Base-by-base conservation (phyloP, 495 filamentous ascomycete genomes). In the Penicillium diatomitis region DNA sequence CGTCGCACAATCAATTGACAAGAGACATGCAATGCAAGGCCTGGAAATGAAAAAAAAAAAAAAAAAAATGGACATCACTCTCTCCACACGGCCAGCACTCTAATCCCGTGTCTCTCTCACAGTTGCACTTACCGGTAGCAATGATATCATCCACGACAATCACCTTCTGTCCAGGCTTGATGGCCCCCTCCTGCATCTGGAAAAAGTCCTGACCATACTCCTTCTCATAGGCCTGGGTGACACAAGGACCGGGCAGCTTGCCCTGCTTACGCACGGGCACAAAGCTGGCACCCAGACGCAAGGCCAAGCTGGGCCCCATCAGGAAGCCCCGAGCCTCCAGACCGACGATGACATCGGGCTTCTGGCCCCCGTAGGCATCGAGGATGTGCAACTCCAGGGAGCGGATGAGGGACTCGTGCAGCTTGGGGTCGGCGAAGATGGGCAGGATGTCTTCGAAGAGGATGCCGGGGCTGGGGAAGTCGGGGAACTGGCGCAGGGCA, bases 381-480 rank as follows among this genome's bases (percentile, higher is more conserved):
- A 74, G 65, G 48, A 95, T 74, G 60, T 95, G 87, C 54, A 96
- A 77, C 66, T 95, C 87, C 50, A 97, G 82, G 20, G 88, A 91
- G 55, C 84, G 83, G 58, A 97, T 71, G 29, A 99, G 83, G 29
- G 80, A 74, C 47, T 75, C 73, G 69, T 96, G 92, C 44, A 89
- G 70, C 29, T 65, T 60, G n/a, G 81, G 80, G 55, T 87, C 75
- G 65, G 85, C 83, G 75, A 99, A 99, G 56, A 99, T 84, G 32
- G 92, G 94, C 50, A 99, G 82, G 71, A 99, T 96, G 70, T 99
- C 94, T 77, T 96, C 88, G 70, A 99, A 99, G 48, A 95, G 78
- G 63, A 99, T 90, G 65, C 94, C 94, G 5, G 86, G 85, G 43
- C 85, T 83, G 33, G 94, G 94, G 72, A 99, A 97, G 76, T 99